Evolutionary conservation across 352 stramenopile species (phyloP), one percentile per base, ranked within the genome.

Genomic region (Albugo laibachii): DNA sequence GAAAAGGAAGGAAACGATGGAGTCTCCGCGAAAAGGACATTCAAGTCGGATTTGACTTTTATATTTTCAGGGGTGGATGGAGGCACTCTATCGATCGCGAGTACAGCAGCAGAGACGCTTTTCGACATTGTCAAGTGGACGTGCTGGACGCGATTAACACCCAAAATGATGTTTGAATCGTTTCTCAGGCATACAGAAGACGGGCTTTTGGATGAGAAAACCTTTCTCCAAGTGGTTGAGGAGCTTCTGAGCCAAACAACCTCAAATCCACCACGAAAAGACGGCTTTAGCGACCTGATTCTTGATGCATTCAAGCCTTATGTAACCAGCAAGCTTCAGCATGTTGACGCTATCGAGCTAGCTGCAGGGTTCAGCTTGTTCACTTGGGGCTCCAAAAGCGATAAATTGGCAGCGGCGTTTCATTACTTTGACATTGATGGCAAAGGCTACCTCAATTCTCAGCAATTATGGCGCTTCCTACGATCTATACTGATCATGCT

Each of bases 111-210:
- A 0, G 80, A 78, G 31, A 51, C 87, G 4, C 57, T 63, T 43
- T 65, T 76, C 2, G 65, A 85, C 38, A 43, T 24, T 43, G 38
- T 43, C 3, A 43, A 24, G 20, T 43, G 16, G 38, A 19, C 16
- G 20, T 43, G 16, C 38, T 24, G 38, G 38, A 43, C 16, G 20
- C 16, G 38, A 10, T 10, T 24, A 8, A 24, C 38, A 10, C 38
- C 38, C 16, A 19, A 24, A 10, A 62, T 62, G 5, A 85, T 92
- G 63, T 92, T 88, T 48, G 76, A 87, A 42, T 88, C 74, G 13
- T 88, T 92, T 47, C 64, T 88, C 0, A 74, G 86, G 43, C 78
- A 92, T 53, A 92, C 78, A 11, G 69, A 70, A 10, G 78, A 92
- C 37, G 78, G 78, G 0, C 21, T 86, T 37, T 52, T 92, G 2